Base-by-base conservation (phyloP, 164 flowering plant genomes). In the Dillenia turbinata region DNA sequence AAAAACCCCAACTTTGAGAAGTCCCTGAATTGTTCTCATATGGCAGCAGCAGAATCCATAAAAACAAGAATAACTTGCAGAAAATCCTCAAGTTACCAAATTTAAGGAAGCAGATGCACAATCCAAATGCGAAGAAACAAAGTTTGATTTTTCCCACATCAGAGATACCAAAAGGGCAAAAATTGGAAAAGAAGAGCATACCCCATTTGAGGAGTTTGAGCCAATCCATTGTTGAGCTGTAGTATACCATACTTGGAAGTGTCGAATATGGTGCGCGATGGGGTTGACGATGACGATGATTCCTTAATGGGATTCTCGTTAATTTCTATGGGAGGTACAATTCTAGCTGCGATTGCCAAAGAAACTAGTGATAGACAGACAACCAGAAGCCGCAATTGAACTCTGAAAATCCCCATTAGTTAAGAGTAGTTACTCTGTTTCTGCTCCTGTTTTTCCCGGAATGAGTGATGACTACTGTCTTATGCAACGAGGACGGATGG, bases 151-250 rank as follows among this genome's bases (percentile, higher is more conserved):
- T 33, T 33, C 40, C 6, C 6, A 51, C 9, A 51, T 12, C 54
- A 51, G 16, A 12, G 13, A 2, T 12, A 1, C 10, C 16, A 49
- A 1, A 47, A 40, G 51, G 16, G 4, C 33, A 19, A n/a, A 19
- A 24, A 55, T 26, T 13, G 1, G 52, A 54, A n/a, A 44, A 52
- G 51, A 33, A 45, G 55, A 58, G 3, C 9, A 33, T 64, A 90
- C 97, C 97, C 97, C 97, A 91, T 91, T 71, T 87, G 97, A 66
- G 97, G 96, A 59, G 96, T 84, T 54, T 0, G 71, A 63, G 87
- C 90, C 59, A 91, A 73, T 22, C 96, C 97, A 56, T 91, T 89
- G 62, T 78, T 61, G 67, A 91, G 93, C 57, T 89, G 90, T 17
- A 87, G 62, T 44, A 61, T 71, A 12, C 93, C 96, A 67, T 84